phyloP scores from a whole-genome alignment of 345 rosid species.

The Pistacia atlantica region DNA sequence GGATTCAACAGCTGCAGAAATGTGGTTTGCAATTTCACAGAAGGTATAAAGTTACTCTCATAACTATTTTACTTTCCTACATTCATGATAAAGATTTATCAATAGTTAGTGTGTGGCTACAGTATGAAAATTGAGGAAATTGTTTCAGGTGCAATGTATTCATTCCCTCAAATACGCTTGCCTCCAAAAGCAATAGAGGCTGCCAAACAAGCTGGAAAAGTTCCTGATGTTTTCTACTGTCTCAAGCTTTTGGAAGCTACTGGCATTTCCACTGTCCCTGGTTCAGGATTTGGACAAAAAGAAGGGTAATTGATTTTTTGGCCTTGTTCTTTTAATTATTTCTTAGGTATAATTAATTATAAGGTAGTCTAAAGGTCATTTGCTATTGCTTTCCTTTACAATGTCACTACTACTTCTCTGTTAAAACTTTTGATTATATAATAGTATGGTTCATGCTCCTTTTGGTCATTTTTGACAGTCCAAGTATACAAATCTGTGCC shows the following conservation, averaged over 20 bases:
- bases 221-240: constrained; percentile 96
- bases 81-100: neutral
- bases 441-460: neutral
- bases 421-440: neutral
- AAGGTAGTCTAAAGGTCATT: neutral
- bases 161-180: constrained; percentile 89
- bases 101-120: neutral
- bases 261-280: constrained; percentile 99
- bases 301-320: constrained; percentile 60
- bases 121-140: neutral
- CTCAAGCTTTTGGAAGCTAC: constrained; percentile 96
- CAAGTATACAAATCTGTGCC: neutral
- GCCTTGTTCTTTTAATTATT: neutral
- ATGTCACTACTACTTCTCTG: neutral
- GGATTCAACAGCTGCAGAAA: constrained; percentile 99
- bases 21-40: constrained; percentile 95
- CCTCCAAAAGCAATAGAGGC: constrained; percentile 91
- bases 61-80: neutral
- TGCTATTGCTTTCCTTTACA: neutral
- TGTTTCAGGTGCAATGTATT: constrained; percentile 93
- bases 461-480: neutral
- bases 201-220: constrained; percentile 76
- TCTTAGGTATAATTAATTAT: neutral
- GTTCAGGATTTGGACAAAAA: constrained; percentile 98
- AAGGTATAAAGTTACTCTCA: constrained; percentile 50